Conservation (phyloP, 2,329 filamentous ascomycete genomes). For the Mariannaea elegans region DNA sequence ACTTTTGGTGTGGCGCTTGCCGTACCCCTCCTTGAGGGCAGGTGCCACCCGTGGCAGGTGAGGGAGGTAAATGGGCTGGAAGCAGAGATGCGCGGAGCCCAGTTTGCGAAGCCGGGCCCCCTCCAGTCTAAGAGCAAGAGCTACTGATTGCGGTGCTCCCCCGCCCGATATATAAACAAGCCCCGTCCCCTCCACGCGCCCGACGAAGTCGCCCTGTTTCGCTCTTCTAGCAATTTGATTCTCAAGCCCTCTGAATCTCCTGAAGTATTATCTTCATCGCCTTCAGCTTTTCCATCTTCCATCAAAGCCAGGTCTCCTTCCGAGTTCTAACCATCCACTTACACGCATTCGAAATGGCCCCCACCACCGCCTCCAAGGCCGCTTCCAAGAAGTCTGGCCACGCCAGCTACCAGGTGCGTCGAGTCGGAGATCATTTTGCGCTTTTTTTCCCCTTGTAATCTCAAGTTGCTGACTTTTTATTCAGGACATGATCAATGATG, state of each 20-base stretch:
- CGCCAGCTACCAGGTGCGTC: conserved; percentile 67
- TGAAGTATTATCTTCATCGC: conserved; percentile 32
- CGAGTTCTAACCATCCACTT: conserved; percentile 31
- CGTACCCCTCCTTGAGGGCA: conserved; percentile 36
- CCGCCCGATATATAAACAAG: conserved; percentile 70
- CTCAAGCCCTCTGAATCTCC: conserved; percentile 34
- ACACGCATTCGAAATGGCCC: conserved; percentile 60
- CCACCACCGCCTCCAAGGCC: conserved; percentile 62
- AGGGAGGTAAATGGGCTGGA: conserved; percentile 30
- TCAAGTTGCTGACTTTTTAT: conserved; percentile 20
- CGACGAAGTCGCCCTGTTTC: conserved; percentile 52
- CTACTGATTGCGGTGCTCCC: conserved; percentile 66
- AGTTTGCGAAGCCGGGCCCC: conserved; percentile 15
- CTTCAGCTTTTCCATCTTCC: conserved; percentile 37
- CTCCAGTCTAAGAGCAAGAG: conserved; percentile 31
- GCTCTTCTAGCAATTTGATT: conserved; percentile 46
- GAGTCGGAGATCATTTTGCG: conserved; percentile 12
- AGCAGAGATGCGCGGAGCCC: conserved; percentile 22
- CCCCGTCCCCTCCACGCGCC: conserved; percentile 61
- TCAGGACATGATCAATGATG: conserved; percentile 71
- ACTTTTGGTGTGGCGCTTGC: conserved; percentile 37
- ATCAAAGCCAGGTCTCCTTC: conserved; percentile 22
- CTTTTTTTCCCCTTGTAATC: conserved; percentile 5
- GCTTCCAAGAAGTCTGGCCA: conserved; percentile 60
- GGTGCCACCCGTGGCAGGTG: conserved; percentile 38